Percentiles rank a stretch among this genome's conserved stretches.
These are phyloP conservation scores for Dimargaris cristalligena DNA, from an alignment of 192 early-diverging fungal genomes.

Conservation along the genomic window DNA sequence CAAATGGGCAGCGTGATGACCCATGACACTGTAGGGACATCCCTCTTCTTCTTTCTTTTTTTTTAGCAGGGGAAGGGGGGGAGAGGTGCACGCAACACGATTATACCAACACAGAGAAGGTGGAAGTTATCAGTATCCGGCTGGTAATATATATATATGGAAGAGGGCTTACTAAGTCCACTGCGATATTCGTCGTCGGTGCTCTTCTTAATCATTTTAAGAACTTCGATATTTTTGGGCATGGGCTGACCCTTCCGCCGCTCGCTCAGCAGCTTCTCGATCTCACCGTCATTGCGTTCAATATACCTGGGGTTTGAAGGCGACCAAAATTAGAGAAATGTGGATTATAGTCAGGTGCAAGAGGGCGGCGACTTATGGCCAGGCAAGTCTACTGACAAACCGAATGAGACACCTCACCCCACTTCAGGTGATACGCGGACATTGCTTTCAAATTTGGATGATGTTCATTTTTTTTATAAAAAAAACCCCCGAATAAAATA, in stretches of 20 bases:
- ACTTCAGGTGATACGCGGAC: too few species aligned
- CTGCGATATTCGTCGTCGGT: neutral
- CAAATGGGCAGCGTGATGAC: neutral
- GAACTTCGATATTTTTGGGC: neutral
- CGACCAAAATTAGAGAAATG: slow-evolving; percentile 11
- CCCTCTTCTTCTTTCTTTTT: neutral
- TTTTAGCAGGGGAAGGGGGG: neutral
- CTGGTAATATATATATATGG: too few species aligned
- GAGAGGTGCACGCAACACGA: neutral
- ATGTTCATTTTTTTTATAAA: neutral
- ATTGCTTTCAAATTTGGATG: neutral
- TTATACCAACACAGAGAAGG: too few species aligned
- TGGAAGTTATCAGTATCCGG: too few species aligned
- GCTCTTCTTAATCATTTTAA: neutral
- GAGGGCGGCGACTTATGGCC: neutral
- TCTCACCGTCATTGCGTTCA: slow-evolving; percentile 36
- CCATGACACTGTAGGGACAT: neutral
- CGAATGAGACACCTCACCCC: too few species aligned
- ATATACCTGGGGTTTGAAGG: slow-evolving; percentile 33
- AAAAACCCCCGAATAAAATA: neutral
- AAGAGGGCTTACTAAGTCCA: neutral
- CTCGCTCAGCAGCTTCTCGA: slow-evolving; percentile 26
- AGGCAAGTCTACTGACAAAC: too few species aligned
- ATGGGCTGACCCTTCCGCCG: slow-evolving; percentile 24
- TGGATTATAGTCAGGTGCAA: slow-evolving; percentile 5